Base-by-base conservation (phyloP, 306 rosid species). In the Quercus gilva region DNA sequence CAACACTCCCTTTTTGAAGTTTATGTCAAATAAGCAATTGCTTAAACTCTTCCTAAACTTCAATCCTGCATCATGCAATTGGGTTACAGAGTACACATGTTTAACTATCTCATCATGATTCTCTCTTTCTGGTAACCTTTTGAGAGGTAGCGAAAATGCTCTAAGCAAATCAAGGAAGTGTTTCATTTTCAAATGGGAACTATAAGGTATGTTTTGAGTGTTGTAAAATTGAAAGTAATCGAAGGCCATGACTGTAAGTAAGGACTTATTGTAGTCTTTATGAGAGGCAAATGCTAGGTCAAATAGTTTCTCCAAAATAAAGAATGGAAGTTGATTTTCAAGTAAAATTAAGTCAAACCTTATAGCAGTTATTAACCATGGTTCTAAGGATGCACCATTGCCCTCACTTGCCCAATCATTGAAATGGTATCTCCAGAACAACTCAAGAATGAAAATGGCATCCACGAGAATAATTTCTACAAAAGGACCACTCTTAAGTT, bases 281-380 rank as follows among this genome's bases (percentile, higher is more conserved):
- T 14, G 4, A 65, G 49, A 29, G 1, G 18, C 7, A 18, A 29
- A 15, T 15, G 49, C 71, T 6, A 26, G n/a, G 20, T 65, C 15
- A 37, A 29, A 65, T 15, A 65, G 9, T 65, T 15, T 15, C 0
- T 65, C 43, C 29, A 65, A 14, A 31, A 65, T 12, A 65, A 31
- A 65, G n/a, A 65, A 65, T 0, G 71, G 71, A 31, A 65, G 71
- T 19, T 65, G 71, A 28, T 65, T 65, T 65, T 65, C 71, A 29
- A 65, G 71, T 28, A 65, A 65, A 14, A 28, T 28, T 15, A 65
- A 31, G 12, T 65, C 71, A 1, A 6, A 18, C 43, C 43, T 20
- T 65, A 65, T 31, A 31, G 3, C 1, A 5, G 10, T 65, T 25
- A 2, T 15, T 37, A 65, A 65, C 71, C 71, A 65, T 3, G 71